Evolutionary conservation across 306 rosid species (phyloP), one percentile per base, ranked within the genome.

Genomic region (Lupinus albus): DNA sequence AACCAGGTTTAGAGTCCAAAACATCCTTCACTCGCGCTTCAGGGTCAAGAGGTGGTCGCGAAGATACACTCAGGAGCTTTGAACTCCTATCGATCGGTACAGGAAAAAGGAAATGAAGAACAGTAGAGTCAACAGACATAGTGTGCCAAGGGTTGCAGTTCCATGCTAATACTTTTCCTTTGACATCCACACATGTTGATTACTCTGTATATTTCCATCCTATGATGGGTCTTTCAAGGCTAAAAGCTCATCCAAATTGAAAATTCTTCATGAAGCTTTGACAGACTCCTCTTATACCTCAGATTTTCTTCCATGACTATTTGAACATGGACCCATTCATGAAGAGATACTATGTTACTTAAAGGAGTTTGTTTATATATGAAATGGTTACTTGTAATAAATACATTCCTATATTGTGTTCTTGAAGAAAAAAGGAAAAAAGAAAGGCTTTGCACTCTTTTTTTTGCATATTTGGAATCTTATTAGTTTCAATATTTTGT

Each of bases 81-180:
- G 99, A 93, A 66, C 85, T 88, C 78, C 87, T 93, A 60, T 84
- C 99, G 11, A 87, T 93, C 9, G 95, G 97, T 70, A 77, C 91
- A 3, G 95, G 97, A 69, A 90, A 86, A 81, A 85, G 93, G 86
- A 94, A 90, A 84, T 94, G 84, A 82, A 73, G 79, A 25, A 64
- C 39, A 28, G 11, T 59, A 38, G 55, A 73, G 49, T 82, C 73
- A 64, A 46, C 41, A 64, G 51, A 72, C 71, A 61, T 64, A 41
- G 47, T 15, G 68, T 64, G 68, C 71, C 81, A 54, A 78, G 45
- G 70, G 68, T 68, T 39, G 6, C 50, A 41, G 30, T n/a, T 69
- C 67, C 20, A 30, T 63, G 73, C 73, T 52, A 51, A 28, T 57
- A 59, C 68, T 64, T 73, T 25, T 67, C 70, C 61, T 66, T 66